phyloP scores from a whole-genome alignment of 2,329 filamentous ascomycete species.

The Monosporascus sp. region DNA sequence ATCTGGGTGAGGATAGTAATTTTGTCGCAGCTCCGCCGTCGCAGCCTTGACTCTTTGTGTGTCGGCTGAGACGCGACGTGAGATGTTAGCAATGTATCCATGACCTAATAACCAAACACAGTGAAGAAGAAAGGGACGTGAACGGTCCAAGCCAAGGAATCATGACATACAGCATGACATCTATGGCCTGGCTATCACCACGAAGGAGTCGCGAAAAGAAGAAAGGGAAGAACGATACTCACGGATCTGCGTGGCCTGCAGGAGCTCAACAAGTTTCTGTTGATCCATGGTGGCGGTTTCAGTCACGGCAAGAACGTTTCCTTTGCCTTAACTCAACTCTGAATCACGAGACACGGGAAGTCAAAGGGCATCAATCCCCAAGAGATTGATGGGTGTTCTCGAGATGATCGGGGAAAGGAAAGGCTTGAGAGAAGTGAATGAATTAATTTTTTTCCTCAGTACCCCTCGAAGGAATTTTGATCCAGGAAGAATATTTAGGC shows the following conservation, averaged over 20 bases:
- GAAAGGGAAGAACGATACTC: slow-evolving; percentile 35
- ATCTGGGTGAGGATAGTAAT: slow-evolving; percentile 82
- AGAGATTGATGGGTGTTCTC: background rate
- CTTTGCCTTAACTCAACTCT: background rate
- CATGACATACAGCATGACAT: background rate
- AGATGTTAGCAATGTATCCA: slow-evolving; percentile 26
- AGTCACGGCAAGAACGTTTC: background rate
- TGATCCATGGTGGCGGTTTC: slow-evolving; percentile 57
- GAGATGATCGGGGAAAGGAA: background rate
- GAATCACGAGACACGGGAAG: background rate
- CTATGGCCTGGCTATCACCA: background rate
- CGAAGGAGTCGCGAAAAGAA: background rate
- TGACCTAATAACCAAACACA: slow-evolving; percentile 8
- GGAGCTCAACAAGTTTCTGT: slow-evolving; percentile 77
- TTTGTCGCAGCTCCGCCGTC: slow-evolving; percentile 84
- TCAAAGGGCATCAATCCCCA: background rate
- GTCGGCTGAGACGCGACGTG: slow-evolving; percentile 56
- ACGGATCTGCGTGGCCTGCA: slow-evolving; percentile 86
- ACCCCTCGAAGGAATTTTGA: background rate
- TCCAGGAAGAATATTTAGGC: background rate
- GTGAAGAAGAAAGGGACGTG: slow-evolving; percentile 1
- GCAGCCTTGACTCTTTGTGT: slow-evolving; percentile 85
- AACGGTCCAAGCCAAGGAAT: background rate
- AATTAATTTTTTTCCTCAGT: background rate
- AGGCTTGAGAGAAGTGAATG: background rate